A percentile compares a stretch with the other conserved stretches of the same genome.
Conservation (phyloP, 768 basidiomycete genomes). For the Mycena crocata region DNA sequence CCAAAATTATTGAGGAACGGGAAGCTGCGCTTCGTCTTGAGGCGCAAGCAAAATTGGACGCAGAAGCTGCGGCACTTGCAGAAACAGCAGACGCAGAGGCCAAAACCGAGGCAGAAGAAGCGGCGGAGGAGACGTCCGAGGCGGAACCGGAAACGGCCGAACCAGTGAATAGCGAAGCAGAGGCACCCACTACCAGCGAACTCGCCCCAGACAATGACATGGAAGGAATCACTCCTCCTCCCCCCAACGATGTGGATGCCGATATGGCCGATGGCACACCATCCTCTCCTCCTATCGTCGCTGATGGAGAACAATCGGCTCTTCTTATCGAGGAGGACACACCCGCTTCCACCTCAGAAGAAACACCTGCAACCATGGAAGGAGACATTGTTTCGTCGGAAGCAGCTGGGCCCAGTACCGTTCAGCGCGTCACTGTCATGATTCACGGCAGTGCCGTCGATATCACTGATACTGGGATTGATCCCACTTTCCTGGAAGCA, state of each 20-base stretch:
- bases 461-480: constrained; percentile 98
- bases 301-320: not conserved
- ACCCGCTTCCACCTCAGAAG: constrained; percentile 38
- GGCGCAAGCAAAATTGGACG: constrained; percentile 54
- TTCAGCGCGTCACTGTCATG: constrained; percentile 84
- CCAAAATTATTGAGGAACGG: constrained; percentile 69
- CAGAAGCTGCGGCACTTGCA: constrained; percentile 42
- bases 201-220: constrained; percentile 46
- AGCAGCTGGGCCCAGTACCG: constrained; percentile 41
- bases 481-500: constrained; percentile 97
- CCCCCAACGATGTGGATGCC: constrained; percentile 53
- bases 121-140: constrained; percentile 51
- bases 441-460: constrained; percentile 95
- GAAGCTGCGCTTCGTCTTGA: constrained; percentile 54
- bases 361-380: constrained; percentile 60
- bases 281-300: constrained; percentile 6
- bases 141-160: constrained; percentile 34
- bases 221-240: constrained; percentile 42
- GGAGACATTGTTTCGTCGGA: constrained; percentile 24
- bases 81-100: constrained; percentile 49
- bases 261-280: constrained; percentile 62
- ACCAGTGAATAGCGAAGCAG: constrained; percentile 27
- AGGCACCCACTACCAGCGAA: constrained; percentile 16
- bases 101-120: constrained; percentile 43
- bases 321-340: constrained; percentile 40